phyloP scores from a whole-genome alignment of 495 filamentous ascomycete genomes.

The Xylaria longipes region DNA sequence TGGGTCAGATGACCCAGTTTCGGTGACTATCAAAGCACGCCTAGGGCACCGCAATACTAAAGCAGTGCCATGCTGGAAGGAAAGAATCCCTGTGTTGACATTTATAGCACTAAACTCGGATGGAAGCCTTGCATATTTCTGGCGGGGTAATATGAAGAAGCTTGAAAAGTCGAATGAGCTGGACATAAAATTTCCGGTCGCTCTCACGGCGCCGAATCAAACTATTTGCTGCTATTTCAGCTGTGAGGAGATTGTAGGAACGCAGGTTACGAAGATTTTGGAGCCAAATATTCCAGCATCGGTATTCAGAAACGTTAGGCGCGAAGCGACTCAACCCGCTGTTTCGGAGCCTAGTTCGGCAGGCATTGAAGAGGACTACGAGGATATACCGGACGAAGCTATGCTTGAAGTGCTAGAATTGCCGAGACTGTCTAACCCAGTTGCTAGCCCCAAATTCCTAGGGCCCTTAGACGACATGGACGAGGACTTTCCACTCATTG shows the following conservation, averaged over 20 bases:
- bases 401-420: slow-evolving; percentile 31
- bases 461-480: slow-evolving; percentile 56
- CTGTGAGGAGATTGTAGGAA: slow-evolving; percentile 93
- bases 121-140: slow-evolving; percentile 77
- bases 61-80: slow-evolving; percentile 64
- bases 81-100: slow-evolving; percentile 68
- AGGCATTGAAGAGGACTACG: slow-evolving; percentile 34
- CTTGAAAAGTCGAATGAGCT: slow-evolving; percentile 61
- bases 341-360: background rate
- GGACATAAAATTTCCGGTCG: slow-evolving; percentile 66
- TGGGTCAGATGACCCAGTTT: slow-evolving; percentile 49
- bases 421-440: slow-evolving; percentile 17
- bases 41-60: slow-evolving; percentile 77
- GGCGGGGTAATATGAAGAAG: slow-evolving; percentile 72
- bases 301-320: slow-evolving; percentile 53
- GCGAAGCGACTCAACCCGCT: slow-evolving; percentile 18
- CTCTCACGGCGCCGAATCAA: slow-evolving; percentile 62
- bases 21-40: slow-evolving; percentile 68
- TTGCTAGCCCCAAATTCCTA: slow-evolving; percentile 55
- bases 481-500: slow-evolving; percentile 32
- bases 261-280: slow-evolving; percentile 65
- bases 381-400: slow-evolving; percentile 42
- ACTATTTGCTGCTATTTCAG: slow-evolving; percentile 74
- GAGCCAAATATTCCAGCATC: slow-evolving; percentile 65
- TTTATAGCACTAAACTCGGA: slow-evolving; percentile 79